Evolutionary conservation across 768 basidiomycete species (phyloP), one percentile per base, ranked within the genome.

Genomic region (Epithele typhae): DNA sequence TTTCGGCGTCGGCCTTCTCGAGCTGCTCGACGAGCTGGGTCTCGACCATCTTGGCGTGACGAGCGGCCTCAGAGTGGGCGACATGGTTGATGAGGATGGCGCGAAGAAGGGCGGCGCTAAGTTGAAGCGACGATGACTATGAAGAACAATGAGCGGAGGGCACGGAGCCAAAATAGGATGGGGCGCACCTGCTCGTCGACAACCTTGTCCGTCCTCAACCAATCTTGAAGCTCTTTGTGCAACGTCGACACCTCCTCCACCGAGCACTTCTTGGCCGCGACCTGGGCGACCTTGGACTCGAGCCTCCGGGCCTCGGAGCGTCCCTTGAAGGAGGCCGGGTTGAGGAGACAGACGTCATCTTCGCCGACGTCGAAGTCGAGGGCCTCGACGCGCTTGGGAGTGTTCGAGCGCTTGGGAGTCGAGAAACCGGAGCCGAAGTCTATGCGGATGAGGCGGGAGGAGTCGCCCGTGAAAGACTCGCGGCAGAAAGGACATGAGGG

Each of bases 401-500:
- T 75, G 70, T 61, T 75, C 59, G 56, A 78, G 73, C 62, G 60
- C 43, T 81, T 70, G 49, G 84, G 84, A 42, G 84, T 84, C 60
- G 72, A 77, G 74, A 79, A 84, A 57, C 83, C 83, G 59, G 75
- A 81, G 43, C 61, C 56, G 59, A 84, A 86, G 66, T 91, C 88
- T 59, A 87, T 79, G 51, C 87, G 87, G 65, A 91, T 84, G 60
- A 87, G 68, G 60, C 88, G 87, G 59, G 83, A 70, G 55, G 73
- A 69, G 64, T 84, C 80, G 62, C 67, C 64, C 48, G 77, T 72
- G 66, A 90, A 91, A 12, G 72, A 66, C 68, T 87, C 85, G 61
- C 88, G 84, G 68, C 88, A 91, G 71, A 89, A 89, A 55, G 88
- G 88, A 71, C 88, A 91, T 67, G 69, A 78, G 48, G 88, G 86